Conservation (phyloP, 73 alveolate genomes). For the Paraurostyla sp. region DNA sequence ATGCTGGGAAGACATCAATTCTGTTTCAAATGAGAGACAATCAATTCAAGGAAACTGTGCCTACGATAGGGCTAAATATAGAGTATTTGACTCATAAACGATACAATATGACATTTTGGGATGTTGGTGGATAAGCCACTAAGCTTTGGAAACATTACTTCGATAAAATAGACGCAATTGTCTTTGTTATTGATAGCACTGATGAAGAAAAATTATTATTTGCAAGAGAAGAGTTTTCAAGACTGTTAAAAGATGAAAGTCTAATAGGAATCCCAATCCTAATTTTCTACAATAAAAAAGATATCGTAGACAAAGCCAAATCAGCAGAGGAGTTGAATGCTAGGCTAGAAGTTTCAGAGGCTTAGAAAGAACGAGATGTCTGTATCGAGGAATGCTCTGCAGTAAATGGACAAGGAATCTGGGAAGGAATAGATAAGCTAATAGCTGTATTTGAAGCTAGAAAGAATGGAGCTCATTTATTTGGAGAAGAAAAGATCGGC, state of each 20-base stretch:
- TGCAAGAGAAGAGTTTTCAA: slow-evolving; percentile 80
- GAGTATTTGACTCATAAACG: slow-evolving; percentile 84
- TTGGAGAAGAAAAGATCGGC: neutral
- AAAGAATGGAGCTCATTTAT: neutral
- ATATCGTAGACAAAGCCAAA: slow-evolving; percentile 60
- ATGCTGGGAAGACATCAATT: slow-evolving; percentile 96
- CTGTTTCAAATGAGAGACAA: slow-evolving; percentile 82
- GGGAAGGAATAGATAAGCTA: slow-evolving; percentile 74
- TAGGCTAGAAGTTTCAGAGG: slow-evolving; percentile 23
- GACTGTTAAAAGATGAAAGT: slow-evolving; percentile 63
- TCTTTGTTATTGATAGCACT: slow-evolving; percentile 85
- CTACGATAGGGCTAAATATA: slow-evolving; percentile 94
- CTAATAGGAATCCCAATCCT: slow-evolving; percentile 81
- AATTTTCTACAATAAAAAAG: slow-evolving; percentile 89
- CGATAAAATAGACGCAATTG: slow-evolving; percentile 82
- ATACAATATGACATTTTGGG: slow-evolving; percentile 89
- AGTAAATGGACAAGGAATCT: slow-evolving; percentile 80
- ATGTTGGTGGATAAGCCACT: slow-evolving; percentile 92
- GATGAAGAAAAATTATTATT: slow-evolving; percentile 75
- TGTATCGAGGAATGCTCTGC: slow-evolving; percentile 71
- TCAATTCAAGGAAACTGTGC: slow-evolving; percentile 86
- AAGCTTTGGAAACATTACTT: slow-evolving; percentile 92
- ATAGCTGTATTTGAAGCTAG: slow-evolving; percentile 7
- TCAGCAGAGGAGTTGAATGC: slow-evolving; percentile 51
- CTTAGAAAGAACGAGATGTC: slow-evolving; percentile 60